A percentile compares a stretch with the other conserved stretches of the same genome.
phyloP scores from a whole-genome alignment of 2,329 filamentous ascomycete genomes.

The Diaporthe aspalathi region DNA sequence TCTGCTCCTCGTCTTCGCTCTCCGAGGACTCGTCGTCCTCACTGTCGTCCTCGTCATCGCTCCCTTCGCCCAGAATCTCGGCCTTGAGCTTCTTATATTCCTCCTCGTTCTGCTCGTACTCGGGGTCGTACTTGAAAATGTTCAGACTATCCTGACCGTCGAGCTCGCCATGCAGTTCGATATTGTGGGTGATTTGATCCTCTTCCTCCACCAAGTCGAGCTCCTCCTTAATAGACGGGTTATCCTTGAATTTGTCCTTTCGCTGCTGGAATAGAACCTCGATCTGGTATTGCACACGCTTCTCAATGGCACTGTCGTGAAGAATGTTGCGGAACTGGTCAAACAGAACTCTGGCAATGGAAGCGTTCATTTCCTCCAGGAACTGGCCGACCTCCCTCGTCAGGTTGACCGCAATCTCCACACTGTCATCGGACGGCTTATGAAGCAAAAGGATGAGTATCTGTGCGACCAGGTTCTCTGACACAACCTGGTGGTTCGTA shows the following conservation, averaged over 20 bases:
- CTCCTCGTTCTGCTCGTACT: constrained; percentile 92
- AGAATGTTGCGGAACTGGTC: constrained; percentile 96
- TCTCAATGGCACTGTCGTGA: constrained; percentile 97
- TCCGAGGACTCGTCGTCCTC: constrained; percentile 77
- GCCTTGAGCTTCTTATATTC: constrained; percentile 91
- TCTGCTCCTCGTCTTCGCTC: constrained; percentile 81
- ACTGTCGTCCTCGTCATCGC: constrained; percentile 79
- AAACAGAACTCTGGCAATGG: constrained; percentile 90
- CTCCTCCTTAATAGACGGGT: constrained; percentile 90
- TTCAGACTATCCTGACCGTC: constrained; percentile 90
- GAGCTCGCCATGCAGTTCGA: constrained; percentile 84
- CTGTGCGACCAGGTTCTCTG: constrained; percentile 93
- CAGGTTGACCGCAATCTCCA: constrained; percentile 95
- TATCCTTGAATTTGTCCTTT: constrained; percentile 97
- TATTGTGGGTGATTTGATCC: constrained; percentile 93
- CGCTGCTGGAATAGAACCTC: constrained; percentile 97
- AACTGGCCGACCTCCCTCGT: constrained; percentile 94
- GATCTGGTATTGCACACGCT: constrained; percentile 99
- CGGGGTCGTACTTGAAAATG: constrained; percentile 91
- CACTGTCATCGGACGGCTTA: constrained; percentile 96
- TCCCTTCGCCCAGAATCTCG: constrained; percentile 94
- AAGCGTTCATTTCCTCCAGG: constrained; percentile 92
- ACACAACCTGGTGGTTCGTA: constrained; percentile 94
- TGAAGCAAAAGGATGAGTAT: constrained; percentile 91
- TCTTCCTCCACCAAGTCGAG: constrained; percentile 96